Base-by-base conservation (phyloP, 306 rosid species). In the Senna siamea region DNA sequence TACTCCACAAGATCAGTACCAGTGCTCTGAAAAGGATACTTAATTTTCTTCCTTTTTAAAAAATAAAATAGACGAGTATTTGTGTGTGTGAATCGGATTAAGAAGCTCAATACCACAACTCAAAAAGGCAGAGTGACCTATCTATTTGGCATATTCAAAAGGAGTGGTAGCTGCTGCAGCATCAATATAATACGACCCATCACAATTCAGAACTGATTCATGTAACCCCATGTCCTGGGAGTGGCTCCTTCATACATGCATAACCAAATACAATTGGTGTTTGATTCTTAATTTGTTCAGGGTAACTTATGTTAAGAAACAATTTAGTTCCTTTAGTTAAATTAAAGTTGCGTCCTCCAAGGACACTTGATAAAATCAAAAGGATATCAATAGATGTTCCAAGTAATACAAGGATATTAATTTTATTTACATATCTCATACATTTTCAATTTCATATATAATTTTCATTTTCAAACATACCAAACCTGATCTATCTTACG, bases 131-230 rank as follows among this genome's bases (percentile, higher is more conserved):
- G 30, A 26, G 30, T 26, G 30, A 26, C 30, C 30, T 26, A 26
- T 26, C 1, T 26, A 1, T 1, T 26, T 26, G 74, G 51, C 74
- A 69, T 37, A 38, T 52, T 54, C 74, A 69, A 6, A 66, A 66
- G 57, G 43, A 66, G 7, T 11, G 17, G 57, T 47, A 46, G 15
- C 40, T 44, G 2, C 63, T 41, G 30, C 23, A 41, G 40, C 70
- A 44, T 65, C 30, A 26, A 1, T 26, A 1, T 26, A 26, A 26
- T 26, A 26, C 26, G 47, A 13, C 13, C 22, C 22, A 15, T 28
- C 66, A 59, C 0, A 15, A 34, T 15, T 15, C 2, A n/a, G 44
- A 59, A 59, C 13, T 6, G 22, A 67, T 51, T 28, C 59, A 14
- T 9, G 7, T 15, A 23, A 28, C 18, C 5, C 11, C 26, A 23